Base-by-base conservation (phyloP, 2,329 filamentous ascomycete genomes). In the Coniochaeta sp. region DNA sequence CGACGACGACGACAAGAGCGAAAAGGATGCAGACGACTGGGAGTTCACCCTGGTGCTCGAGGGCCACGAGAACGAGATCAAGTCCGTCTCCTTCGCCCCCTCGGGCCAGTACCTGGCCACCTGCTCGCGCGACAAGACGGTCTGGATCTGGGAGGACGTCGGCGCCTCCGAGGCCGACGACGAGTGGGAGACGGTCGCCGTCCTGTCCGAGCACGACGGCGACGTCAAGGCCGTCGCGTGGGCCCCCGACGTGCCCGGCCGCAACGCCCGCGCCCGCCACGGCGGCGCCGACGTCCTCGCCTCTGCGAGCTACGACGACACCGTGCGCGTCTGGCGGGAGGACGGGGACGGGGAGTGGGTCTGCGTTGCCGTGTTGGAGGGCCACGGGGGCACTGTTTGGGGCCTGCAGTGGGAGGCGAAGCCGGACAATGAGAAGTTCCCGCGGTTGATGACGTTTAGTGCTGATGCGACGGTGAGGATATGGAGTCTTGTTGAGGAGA, bases 121-220 rank as follows among this genome's bases (percentile, higher is more conserved):
- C 0, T 97, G 93, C 74, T 90, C 87, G 59, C 84, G 95, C 57
- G 95, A 99, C 73, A 98, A 98, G 77, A 89, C 86, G 17, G 91
- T 98, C 19, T 99, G 95, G 95, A 91, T 99, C 67, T 99, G 95
- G 95, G 95, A 99, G 75, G 95, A 98, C 72, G 84, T 97, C 59
- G 84, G 84, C 43, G 76, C 76, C 9, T 76, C 78, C 60, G 88
- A 90, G 66, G 89, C 88, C 17, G 93, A 96, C 60, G 93, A 96
- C 72, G 95, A 98, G 72, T 98, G 93, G 79, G 95, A 99, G 80
- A 98, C 95, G 1, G 87, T 98, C 17, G 95, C 93, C 0, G 93
- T 98, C 59, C 81, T 98, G 69, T 91, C 90, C 74, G 95, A 98
- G 75, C 95, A 99, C 72, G 89, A 93, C 55, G 93, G 90, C 24